Evolutionary conservation across 225 moss, liverwort and hornwort genomes (phyloP), one percentile per base, ranked within the genome.

Genomic region (Thuidium tamariscinum): DNA sequence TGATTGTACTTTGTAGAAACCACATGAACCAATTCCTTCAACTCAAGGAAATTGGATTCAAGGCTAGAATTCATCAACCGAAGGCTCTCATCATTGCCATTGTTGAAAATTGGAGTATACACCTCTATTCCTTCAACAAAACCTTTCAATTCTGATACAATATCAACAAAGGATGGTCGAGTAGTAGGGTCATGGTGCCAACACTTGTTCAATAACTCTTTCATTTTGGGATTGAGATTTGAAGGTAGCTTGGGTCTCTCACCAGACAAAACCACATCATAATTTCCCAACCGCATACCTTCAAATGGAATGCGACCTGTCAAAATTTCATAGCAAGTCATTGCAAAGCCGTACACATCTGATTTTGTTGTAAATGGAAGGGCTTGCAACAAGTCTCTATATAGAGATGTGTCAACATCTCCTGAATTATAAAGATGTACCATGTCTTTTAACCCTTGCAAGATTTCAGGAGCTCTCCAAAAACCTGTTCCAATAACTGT

Each of bases 41-140:
- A 73, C 25, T 61, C 61, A 3, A 60, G 3, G 7, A 83, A 22
- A 61, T 17, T 69, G 9, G 57, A 51, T 57, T 71, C 26, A 11
- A n/a, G 7, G 48, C 23, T 46, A 22, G 32, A 44, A 42, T 59
- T 26, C 4, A 27, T 30, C 2, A 62, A 0, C 0, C 14, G 5
- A 13, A 3, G 5, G 20, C 0, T 3, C 8, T 60, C 30, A 11
- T 42, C 0, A 19, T 37, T 79, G 16, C 0, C 20, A 20, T 7
- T 18, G 32, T 46, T 22, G 4, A 62, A 80, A 4, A 21, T 5
- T 44, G 21, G 18, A 20, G 3, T 44, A 8, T 42, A 71, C 0
- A 1, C 42, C 10, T 83, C 21, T 1, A 13, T 56, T 42, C 71
- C 83, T 71, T 52, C 42, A 13, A 70, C 42, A 16, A 83, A 42